A percentile compares a stretch with the other conserved stretches of the same genome.
phyloP scores from a whole-genome alignment of 192 early-diverging fungal genomes.

The Cladochytrium replicatum region DNA sequence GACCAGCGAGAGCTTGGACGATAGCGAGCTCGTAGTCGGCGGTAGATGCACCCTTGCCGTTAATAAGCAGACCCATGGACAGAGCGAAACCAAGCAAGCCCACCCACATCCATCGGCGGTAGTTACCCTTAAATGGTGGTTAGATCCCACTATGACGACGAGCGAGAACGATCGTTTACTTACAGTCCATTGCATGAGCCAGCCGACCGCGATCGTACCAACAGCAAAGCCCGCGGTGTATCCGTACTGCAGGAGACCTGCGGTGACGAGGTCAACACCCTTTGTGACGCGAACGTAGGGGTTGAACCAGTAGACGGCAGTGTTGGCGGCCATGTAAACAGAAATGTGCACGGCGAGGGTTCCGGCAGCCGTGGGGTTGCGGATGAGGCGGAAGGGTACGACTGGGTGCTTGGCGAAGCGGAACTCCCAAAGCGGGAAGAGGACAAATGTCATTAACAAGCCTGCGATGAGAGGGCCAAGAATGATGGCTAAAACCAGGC shows the following conservation, averaged over 20 bases:
- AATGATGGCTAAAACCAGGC: too few relatives aligned
- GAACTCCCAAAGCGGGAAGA: neutral
- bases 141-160: too few relatives aligned
- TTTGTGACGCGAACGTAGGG: constrained; percentile 2
- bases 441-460: neutral
- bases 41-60: too few relatives aligned
- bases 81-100: too few relatives aligned
- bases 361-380: constrained; percentile 1
- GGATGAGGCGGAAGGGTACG: neutral
- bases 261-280: neutral
- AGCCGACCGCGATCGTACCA: constrained; percentile 1
- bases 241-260: constrained; percentile 2
- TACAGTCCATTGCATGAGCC: constrained; percentile 6
- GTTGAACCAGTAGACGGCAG: constrained; percentile 3
- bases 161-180: too few relatives aligned
- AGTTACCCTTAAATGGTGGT: too few relatives aligned
- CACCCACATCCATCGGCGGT: too few relatives aligned
- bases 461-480: too few relatives aligned
- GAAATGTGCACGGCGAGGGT: neutral
- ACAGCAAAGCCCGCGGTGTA: constrained; percentile 1
- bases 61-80: too few relatives aligned
- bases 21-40: too few relatives aligned
- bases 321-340: constrained; percentile 6
- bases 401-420: constrained; percentile 1
- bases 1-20: too few relatives aligned